phyloP scores from a whole-genome alignment of 257 asterid species.

The Gynochthodes officinalis region DNA sequence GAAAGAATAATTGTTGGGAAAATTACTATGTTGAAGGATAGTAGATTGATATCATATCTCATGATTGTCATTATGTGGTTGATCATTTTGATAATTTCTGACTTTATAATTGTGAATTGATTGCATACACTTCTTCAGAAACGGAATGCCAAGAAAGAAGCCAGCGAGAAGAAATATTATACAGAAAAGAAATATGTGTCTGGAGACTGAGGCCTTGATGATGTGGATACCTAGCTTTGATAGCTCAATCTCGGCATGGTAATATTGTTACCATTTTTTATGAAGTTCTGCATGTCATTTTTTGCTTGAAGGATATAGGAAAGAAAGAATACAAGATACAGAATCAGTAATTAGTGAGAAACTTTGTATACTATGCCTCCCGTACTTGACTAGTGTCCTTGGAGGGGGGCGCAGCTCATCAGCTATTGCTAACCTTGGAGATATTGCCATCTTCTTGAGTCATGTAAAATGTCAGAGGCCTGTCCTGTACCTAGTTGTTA shows the following conservation, averaged over 20 bases:
- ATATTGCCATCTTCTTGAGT: constrained; percentile 4
- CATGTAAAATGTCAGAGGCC: not conserved
- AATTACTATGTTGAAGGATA: not conserved
- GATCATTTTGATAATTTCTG: not conserved
- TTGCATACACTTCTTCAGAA: constrained; percentile 40
- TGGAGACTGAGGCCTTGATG: constrained; percentile 43
- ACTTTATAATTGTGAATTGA: not conserved
- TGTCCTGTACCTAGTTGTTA: constrained; percentile 8
- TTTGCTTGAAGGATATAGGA: constrained; percentile 5
- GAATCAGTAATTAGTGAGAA: not conserved
- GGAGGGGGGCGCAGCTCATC: not conserved
- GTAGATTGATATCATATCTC: not conserved
- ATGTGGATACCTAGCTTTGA: not conserved
- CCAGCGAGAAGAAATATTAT: constrained; percentile 79
- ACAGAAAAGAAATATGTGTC: constrained; percentile 67
- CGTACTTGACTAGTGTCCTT: not conserved
- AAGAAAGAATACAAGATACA: constrained; percentile 4
- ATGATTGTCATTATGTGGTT: not conserved
- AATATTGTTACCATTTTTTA: not conserved
- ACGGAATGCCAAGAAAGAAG: constrained; percentile 88
- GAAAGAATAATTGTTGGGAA: too few species aligned
- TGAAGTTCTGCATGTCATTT: not conserved
- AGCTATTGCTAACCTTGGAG: constrained; percentile 6
- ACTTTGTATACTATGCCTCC: not conserved
- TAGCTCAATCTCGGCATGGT: not conserved